Evolutionary conservation across 73 alveolate species (phyloP).

Genomic region (Paramecium sonneborni): DNA sequence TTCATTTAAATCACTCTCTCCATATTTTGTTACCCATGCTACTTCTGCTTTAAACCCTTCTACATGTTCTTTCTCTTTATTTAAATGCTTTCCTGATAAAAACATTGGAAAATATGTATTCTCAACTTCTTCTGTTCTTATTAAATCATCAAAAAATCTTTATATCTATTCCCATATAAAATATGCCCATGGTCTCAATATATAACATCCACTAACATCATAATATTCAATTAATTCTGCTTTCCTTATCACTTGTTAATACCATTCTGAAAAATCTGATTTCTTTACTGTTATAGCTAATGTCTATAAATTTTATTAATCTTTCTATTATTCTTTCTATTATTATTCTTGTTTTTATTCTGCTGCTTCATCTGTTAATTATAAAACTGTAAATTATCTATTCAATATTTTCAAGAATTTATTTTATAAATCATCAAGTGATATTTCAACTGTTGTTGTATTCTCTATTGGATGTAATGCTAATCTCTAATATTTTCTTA

Average conservation of each 20-base stretch:
- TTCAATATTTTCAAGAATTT: slow-evolving; percentile 49
- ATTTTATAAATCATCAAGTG: slow-evolving; percentile 70
- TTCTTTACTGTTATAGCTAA: slow-evolving; percentile 89
- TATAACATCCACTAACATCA: slow-evolving; percentile 98
- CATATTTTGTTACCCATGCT: slow-evolving; percentile 99
- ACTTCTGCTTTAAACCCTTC: slow-evolving; percentile 99
- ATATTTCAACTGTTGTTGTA: slow-evolving; percentile 88
- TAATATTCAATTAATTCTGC: slow-evolving; percentile 99
- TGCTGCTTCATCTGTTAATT: slow-evolving; percentile 63
- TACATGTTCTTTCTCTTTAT: slow-evolving; percentile 96
- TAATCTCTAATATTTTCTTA: slow-evolving; percentile 72
- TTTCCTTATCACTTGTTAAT: slow-evolving; percentile 94
- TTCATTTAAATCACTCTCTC: slow-evolving; percentile 91
- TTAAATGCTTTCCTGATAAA: slow-evolving; percentile 94
- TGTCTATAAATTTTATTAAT: slow-evolving; percentile 74
- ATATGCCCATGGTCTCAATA: slow-evolving; percentile 98
- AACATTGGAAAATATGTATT: slow-evolving; percentile 99
- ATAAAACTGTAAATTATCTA: slow-evolving; percentile 29
- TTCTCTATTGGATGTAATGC: slow-evolving; percentile 95
- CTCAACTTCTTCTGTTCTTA: slow-evolving; percentile 91
- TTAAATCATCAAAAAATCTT: slow-evolving; percentile 86
- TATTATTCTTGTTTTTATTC: slow-evolving; percentile 65
- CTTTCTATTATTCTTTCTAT: slow-evolving; percentile 70
- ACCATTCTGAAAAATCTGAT: slow-evolving; percentile 95
- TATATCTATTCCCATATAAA: slow-evolving; percentile 97